Evolutionary conservation across 129 eudicot species (phyloP).

Genomic region (Pseudognaphalium luteoalbum): DNA sequence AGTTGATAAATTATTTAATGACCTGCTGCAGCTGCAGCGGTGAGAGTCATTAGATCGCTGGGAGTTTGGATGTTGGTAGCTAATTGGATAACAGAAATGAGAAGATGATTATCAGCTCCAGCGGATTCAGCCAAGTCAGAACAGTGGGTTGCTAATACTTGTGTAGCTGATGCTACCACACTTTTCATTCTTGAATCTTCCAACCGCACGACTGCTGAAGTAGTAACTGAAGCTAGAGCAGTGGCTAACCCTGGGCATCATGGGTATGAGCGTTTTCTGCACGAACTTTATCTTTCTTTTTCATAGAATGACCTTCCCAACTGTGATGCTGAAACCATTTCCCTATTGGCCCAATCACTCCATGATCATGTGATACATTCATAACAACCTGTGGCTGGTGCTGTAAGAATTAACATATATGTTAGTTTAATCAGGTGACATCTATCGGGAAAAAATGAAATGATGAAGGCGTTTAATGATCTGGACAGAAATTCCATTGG

Average conservation of each 20-base stretch:
- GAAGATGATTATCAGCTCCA: conserved; percentile 59
- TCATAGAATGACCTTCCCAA: conserved; percentile 21
- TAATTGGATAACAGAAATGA: conserved; percentile 64
- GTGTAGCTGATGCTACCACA: conserved; percentile 76
- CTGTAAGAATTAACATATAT: neutral
- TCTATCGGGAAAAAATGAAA: conserved; percentile 46
- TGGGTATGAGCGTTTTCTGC: conserved; percentile 69
- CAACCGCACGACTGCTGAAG: conserved; percentile 32
- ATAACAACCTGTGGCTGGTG: neutral
- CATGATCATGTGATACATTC: conserved; percentile 26
- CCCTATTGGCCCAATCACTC: conserved; percentile 37
- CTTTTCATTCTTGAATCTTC: conserved; percentile 57
- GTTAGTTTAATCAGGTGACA: conserved; percentile 14
- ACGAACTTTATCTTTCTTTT: conserved; percentile 70
- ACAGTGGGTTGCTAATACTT: conserved; percentile 81
- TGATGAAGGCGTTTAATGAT: conserved; percentile 84
- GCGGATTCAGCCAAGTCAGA: conserved; percentile 78
- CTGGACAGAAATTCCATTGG: conserved; percentile 90
- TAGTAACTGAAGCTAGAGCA: conserved; percentile 69
- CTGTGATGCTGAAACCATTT: conserved; percentile 53
- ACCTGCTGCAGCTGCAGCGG: conserved; percentile 99
- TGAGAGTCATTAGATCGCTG: conserved; percentile 72
- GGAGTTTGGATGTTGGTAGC: conserved; percentile 58
- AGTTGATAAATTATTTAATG: neutral
- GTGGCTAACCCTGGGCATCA: conserved; percentile 69